A percentile compares a stretch with the other conserved stretches of the same genome.
Conservation (phyloP, 1,139 yeast species). For the Blastobotrys raffinosifermentans region DNA sequence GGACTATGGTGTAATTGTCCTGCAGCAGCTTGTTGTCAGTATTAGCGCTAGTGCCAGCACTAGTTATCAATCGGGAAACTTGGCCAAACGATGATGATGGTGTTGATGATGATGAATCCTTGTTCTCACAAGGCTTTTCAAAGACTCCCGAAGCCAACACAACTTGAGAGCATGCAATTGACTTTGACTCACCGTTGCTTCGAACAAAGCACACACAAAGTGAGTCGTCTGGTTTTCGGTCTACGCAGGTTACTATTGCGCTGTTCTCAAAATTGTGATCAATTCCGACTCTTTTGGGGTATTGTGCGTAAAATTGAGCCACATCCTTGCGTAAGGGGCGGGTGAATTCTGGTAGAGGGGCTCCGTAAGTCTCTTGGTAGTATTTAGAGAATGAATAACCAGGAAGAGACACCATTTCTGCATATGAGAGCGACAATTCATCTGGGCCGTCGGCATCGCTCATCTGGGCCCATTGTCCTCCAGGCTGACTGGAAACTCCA, state of each 20-base stretch:
- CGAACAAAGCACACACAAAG: no score
- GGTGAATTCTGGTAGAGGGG: constrained; percentile 19
- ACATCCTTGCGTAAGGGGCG: constrained; percentile 31
- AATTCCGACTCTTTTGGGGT: constrained; percentile 25
- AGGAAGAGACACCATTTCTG: constrained; percentile 35
- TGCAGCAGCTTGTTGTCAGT: not conserved
- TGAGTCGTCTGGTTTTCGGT: constrained; percentile 3
- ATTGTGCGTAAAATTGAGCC: constrained; percentile 27
- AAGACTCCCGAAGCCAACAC: constrained; percentile 33
- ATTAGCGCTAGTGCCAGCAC: no score
- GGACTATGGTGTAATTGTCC: constrained; percentile 12
- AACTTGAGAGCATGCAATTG: constrained; percentile 14
- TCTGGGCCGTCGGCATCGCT: constrained; percentile 18
- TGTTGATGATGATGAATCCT: constrained; percentile 4
- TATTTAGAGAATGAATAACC: constrained; percentile 28
- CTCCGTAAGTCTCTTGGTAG: constrained; percentile 14
- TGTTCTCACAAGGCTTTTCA: constrained; percentile 20
- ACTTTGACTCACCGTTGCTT: not conserved
- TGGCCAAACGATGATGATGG: constrained; percentile 1
- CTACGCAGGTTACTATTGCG: constrained; percentile 18
- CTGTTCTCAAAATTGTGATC: constrained; percentile 7
- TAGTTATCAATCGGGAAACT: not conserved
- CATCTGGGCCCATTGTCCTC: constrained; percentile 34
- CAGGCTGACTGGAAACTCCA: constrained; percentile 26
- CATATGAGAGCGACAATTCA: constrained; percentile 29